These are phyloP conservation scores for Rhazya stricta DNA, from an alignment of 257 asterid species.

Conservation along the genomic window DNA sequence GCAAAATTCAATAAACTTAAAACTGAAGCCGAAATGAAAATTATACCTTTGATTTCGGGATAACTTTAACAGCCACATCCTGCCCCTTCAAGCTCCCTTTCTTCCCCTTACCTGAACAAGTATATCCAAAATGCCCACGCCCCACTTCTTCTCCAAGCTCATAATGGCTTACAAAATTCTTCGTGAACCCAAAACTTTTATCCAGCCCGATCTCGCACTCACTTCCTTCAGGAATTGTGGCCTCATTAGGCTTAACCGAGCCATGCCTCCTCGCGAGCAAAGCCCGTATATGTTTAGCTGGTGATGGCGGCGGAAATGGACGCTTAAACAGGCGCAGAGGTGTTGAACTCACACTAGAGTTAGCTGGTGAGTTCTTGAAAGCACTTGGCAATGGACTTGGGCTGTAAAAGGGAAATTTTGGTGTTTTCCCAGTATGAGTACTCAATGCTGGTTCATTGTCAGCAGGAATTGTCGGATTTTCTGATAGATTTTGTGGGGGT, in stretches of 20 bases:
- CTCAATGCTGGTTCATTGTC: slow-evolving; percentile 48
- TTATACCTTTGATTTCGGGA: slow-evolving; percentile 75
- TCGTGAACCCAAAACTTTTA: slow-evolving; percentile 70
- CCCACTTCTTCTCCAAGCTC: slow-evolving; percentile 90
- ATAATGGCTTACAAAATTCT: slow-evolving; percentile 52
- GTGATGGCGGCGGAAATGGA: slow-evolving; percentile 96
- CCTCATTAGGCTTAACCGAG: slow-evolving; percentile 84
- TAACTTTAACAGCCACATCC: slow-evolving; percentile 89
- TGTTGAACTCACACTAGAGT: slow-evolving; percentile 70
- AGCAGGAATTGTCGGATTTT: slow-evolving; percentile 39
- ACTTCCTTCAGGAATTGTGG: slow-evolving; percentile 89
- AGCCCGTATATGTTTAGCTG: slow-evolving; percentile 92
- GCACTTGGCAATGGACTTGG: slow-evolving; percentile 79
- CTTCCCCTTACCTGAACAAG: slow-evolving; percentile 74
- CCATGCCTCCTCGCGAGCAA: slow-evolving; percentile 84
- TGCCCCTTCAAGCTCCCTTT: slow-evolving; percentile 81
- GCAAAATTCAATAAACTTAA: not conserved
- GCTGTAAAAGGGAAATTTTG: slow-evolving; percentile 85
- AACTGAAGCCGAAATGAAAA: not conserved
- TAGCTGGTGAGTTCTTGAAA: slow-evolving; percentile 87
- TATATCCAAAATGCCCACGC: slow-evolving; percentile 89
- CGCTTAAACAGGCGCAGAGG: slow-evolving; percentile 78
- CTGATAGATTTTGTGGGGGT: slow-evolving; percentile 49
- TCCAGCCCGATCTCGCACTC: slow-evolving; percentile 81
- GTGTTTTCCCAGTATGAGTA: slow-evolving; percentile 68